Conservation (phyloP, 208 protist species). For the Crithidia mellificae region DNA sequence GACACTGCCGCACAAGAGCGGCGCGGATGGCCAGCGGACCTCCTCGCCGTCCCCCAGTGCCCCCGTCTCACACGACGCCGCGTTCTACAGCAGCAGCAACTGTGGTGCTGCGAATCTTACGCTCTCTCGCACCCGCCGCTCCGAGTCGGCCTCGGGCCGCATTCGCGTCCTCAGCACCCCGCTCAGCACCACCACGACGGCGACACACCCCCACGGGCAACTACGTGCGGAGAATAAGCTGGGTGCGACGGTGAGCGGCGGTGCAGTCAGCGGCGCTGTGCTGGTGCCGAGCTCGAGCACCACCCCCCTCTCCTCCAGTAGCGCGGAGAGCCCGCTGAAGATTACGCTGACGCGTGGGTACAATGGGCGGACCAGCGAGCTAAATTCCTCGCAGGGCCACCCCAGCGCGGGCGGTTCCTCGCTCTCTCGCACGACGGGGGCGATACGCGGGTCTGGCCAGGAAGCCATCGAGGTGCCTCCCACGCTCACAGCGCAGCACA, state of each 20-base stretch:
- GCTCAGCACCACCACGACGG: background rate
- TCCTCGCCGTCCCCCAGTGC: background rate
- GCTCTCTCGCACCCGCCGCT: background rate
- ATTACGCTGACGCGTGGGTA: background rate
- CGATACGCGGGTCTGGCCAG: background rate
- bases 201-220: background rate
- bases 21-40: background rate
- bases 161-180: conserved; percentile 4
- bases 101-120: too few species aligned
- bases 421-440: background rate
- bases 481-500: background rate
- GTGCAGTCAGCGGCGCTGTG: background rate
- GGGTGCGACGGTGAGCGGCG: background rate
- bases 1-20: background rate
- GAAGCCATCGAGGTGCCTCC: background rate
- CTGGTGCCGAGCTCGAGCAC: background rate
- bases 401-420: too few species aligned
- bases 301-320: background rate
- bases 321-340: background rate
- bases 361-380: background rate
- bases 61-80: too few species aligned
- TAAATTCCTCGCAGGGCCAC: background rate
- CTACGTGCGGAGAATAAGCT: background rate
- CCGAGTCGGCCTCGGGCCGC: background rate
- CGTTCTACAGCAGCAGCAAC: background rate